phyloP scores from a whole-genome alignment of 2,329 filamentous ascomycete genomes.

The Anthostomella pinea region DNA sequence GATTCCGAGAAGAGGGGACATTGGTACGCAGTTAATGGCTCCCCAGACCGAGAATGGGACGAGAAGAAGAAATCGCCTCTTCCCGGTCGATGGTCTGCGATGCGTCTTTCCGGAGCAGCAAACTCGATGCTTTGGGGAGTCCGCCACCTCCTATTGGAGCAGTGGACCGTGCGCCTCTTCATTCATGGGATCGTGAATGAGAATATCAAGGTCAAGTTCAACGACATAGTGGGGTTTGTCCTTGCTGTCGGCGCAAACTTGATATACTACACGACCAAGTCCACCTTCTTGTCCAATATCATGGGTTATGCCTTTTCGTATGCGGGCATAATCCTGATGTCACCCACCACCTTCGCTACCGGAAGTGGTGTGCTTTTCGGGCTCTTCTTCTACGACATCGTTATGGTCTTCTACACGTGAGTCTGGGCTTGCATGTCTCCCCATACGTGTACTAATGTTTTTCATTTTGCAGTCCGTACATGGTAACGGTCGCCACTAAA shows the following conservation, averaged over 20 bases:
- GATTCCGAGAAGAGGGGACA: constrained; percentile 41
- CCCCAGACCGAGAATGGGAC: constrained; percentile 26
- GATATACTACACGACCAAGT: constrained; percentile 64
- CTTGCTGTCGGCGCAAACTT: constrained; percentile 54
- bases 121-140: constrained; percentile 45
- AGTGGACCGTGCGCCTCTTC: constrained; percentile 49
- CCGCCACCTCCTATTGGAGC: constrained; percentile 47
- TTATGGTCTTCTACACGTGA: constrained; percentile 83
- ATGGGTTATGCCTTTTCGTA: constrained; percentile 88
- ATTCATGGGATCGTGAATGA: constrained; percentile 51
- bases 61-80: constrained; percentile 36
- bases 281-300: constrained; percentile 69
- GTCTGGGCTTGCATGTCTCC: too few species aligned
- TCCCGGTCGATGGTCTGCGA: constrained; percentile 35
- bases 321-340: constrained; percentile 75
- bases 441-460: too few species aligned
- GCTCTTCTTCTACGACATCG: constrained; percentile 92
- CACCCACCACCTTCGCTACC: constrained; percentile 82
- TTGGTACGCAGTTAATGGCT: constrained; percentile 28
- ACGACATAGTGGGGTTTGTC: constrained; percentile 54
- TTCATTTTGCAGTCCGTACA: constrained; percentile 58
- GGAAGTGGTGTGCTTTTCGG: constrained; percentile 74
- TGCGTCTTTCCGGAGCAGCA: constrained; percentile 25
- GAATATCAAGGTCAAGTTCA: constrained; percentile 52
- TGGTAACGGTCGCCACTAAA: constrained; percentile 83